phyloP scores from a whole-genome alignment of 345 rosid species.

The Toxicodendron radicans region DNA sequence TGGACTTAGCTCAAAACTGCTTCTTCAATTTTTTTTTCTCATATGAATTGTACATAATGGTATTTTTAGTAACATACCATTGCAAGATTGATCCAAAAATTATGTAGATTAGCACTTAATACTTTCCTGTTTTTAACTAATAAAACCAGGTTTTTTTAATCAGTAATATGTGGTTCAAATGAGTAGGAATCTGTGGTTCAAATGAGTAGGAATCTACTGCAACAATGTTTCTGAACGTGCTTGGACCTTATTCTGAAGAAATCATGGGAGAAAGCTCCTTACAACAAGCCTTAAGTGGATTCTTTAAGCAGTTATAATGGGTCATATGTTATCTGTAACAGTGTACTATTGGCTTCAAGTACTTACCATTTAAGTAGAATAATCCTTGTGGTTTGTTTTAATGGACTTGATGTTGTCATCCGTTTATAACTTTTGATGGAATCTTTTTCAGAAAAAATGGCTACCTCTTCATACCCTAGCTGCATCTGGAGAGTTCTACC shows the following conservation, averaged over 20 bases:
- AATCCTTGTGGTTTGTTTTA: not conserved
- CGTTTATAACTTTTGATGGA: conserved; percentile 2
- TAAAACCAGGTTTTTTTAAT: not conserved
- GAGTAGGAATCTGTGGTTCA: not conserved
- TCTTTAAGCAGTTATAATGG: not conserved
- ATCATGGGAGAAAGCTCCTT: not conserved
- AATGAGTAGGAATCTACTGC: no score
- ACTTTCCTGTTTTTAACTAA: no score
- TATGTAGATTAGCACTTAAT: no score
- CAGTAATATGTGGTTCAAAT: not conserved
- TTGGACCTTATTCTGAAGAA: not conserved
- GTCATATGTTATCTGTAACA: not conserved
- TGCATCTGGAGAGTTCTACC: conserved; percentile 86
- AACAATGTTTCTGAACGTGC: not conserved
- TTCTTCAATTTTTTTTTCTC: no score
- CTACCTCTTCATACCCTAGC: conserved; percentile 85
- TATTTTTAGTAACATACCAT: no score
- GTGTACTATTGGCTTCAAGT: not conserved
- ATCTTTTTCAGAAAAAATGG: conserved; percentile 61
- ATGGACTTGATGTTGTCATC: not conserved
- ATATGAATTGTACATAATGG: no score
- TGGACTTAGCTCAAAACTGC: no score
- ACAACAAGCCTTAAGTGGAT: not conserved
- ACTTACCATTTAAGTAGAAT: not conserved
- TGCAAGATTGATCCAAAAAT: no score